Conservation (phyloP, 2,329 filamentous ascomycete species). For the Trichoderma polysporum region DNA sequence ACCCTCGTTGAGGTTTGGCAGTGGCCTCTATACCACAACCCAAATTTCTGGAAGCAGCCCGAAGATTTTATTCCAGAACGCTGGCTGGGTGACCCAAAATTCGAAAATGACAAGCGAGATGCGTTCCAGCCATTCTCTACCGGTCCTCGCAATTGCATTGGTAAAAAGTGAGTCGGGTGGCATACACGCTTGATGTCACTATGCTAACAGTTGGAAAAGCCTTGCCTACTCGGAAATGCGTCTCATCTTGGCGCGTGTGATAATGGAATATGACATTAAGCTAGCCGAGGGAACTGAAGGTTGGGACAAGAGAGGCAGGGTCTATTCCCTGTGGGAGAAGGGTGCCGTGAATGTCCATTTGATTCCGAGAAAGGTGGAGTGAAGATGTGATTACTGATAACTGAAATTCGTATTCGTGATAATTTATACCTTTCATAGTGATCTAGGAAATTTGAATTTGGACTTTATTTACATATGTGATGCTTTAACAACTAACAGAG, state of each 20-base stretch:
- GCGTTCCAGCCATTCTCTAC: constrained; percentile 32
- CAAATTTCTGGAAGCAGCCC: constrained; percentile 34
- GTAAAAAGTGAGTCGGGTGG: constrained; percentile 31
- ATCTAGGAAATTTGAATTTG: background rate
- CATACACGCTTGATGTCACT: background rate
- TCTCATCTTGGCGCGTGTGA: constrained; percentile 29
- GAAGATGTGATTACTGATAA: background rate
- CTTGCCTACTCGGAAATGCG: constrained; percentile 35
- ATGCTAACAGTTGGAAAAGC: constrained; percentile 21
- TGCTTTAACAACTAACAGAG: background rate
- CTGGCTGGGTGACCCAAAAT: constrained; percentile 32
- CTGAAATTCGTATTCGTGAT: background rate
- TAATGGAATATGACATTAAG: constrained; percentile 33
- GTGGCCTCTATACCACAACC: constrained; percentile 36
- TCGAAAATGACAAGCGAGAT: constrained; percentile 27
- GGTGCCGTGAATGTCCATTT: constrained; percentile 10
- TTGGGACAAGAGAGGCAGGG: constrained; percentile 15
- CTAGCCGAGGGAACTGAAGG: constrained; percentile 23
- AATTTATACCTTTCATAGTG: background rate
- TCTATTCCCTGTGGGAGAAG: constrained; percentile 20
- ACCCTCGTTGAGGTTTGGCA: constrained; percentile 37
- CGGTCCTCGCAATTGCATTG: constrained; percentile 35
- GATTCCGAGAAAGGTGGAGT: constrained; percentile 9
- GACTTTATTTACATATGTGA: background rate
- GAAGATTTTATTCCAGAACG: constrained; percentile 40